Evolutionary conservation across 495 filamentous ascomycete genomes (phyloP), one percentile per base, ranked within the genome.

Genomic region (Apiosordaria backusii): DNA sequence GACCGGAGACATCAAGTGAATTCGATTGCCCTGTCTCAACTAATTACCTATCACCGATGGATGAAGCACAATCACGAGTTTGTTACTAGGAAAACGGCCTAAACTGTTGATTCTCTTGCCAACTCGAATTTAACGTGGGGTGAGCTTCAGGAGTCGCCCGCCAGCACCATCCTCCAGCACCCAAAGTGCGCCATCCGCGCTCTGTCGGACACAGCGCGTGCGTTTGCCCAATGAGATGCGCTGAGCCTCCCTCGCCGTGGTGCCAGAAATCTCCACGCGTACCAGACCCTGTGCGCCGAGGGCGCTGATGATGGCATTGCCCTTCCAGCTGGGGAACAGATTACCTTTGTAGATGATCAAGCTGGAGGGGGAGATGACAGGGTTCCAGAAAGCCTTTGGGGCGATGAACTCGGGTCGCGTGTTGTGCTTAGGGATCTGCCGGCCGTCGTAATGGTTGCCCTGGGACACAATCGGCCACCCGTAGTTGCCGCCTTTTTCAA

Each of bases 321-420:
- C 75, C 69, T 69, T 77, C 73, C 73, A 77, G 68, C 59, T 70
- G 65, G 67, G 54, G 63, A 77, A 77, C 67, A 77, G 65, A 62
- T 68, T 53, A 60, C 75, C 75, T 71, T 77, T 77, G 73, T 77
- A 77, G 63, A 77, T 77, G 65, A 77, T 71, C 66, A 77, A 55
- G 67, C 71, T 69, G 63, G 68, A 68, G 29, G 75, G 75, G 24
- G 73, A 75, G 65, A 77, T 77, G 61, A 77, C 75, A 59, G 75
- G 75, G 69, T 72, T 70, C 75, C 75, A 77, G 69, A 71, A 77
- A 53, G 73, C 75, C 65, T 77, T 77, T 59, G 75, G 75, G 58
- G 75, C 54, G 23, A 27, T 63, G 63, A 77, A 70, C 22, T 77
- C 75, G 27, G 75, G 71, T 64, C 75, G 73, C 25, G 75, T 77